Base-by-base conservation (phyloP, 169 alveolate genomes). In the Plasmodium relictum region DNA sequence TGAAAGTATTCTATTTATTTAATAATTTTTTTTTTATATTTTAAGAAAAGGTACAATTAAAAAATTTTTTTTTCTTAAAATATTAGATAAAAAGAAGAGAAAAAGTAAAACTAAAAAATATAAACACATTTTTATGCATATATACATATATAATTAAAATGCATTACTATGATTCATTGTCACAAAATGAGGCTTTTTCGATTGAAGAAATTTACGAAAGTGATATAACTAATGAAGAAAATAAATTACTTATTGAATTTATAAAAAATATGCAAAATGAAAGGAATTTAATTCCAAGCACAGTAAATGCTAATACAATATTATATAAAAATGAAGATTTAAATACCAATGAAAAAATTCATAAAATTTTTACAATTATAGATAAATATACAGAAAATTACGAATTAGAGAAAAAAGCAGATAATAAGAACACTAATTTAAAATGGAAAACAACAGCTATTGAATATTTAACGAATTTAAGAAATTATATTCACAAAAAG, bases 171-270 rank as follows among this genome's bases (percentile, higher is more conserved):
- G 76, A 74, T 52, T 45, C 76, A 6, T 18, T 62, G 41, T 50
- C 26, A 18, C 88, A 74, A 68, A 74, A 74, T 41, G 74, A 61
- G 39, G 88, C 88, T 6, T 74, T 74, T 74, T 18, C 56, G 26
- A 20, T 74, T 26, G 88, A 74, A 45, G 88, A 74, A 61, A 74
- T 74, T 14, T 74, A 42, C 22, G 76, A 50, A 52, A 74, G 88
- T 39, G 88, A 74, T 52, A 45, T 39, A 74, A 74, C 58, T 31
- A 39, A 74, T 37, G 88, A 74, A 10, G 71, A 74, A 74, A 74
- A 74, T 68, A 74, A 48, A 62, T 74, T 65, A 18, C 61, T 74
- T 39, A 39, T 74, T 8, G 88, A 61, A 10, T 74, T 44, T 74
- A 62, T 74, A 26, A 61, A 41, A 22, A 65, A 74, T 62, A 65